Percentiles rank a stretch among this genome's conserved stretches.
Evolutionary conservation across 1,284 basidiomycete species (phyloP).

Genomic region (Ganoderma meredithae): DNA sequence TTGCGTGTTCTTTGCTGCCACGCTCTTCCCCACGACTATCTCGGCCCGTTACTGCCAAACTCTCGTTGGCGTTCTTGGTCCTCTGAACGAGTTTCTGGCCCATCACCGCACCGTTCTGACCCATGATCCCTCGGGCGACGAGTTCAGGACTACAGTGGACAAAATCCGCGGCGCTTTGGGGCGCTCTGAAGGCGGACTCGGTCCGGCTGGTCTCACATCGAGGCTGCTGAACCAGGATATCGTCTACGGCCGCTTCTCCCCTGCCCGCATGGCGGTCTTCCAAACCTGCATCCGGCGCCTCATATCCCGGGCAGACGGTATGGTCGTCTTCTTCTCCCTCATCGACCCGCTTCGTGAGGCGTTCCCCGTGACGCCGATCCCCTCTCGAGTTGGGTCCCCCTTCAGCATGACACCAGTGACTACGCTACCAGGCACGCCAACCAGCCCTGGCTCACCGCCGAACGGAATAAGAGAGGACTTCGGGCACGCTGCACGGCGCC

Average conservation of each 20-base stretch:
- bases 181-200: constrained; percentile 62
- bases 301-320: constrained; percentile 67
- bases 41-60: constrained; percentile 68
- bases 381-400: constrained; percentile 52
- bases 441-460: constrained; percentile 14
- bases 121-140: constrained; percentile 51
- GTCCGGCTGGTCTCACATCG: constrained; percentile 59
- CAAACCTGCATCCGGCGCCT: constrained; percentile 60
- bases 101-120: constrained; percentile 58
- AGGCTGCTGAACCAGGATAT: constrained; percentile 70
- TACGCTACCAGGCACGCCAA: constrained; percentile 24
- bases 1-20: constrained; percentile 57
- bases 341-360: constrained; percentile 66
- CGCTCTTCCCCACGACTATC: constrained; percentile 74
- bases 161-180: constrained; percentile 48
- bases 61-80: constrained; percentile 59
- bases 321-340: constrained; percentile 68
- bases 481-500: constrained; percentile 17
- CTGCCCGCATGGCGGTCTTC: constrained; percentile 63
- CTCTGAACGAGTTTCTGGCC: constrained; percentile 56
- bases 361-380: constrained; percentile 61
- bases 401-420: constrained; percentile 20
- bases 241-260: constrained; percentile 68
- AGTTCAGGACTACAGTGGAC: constrained; percentile 50
- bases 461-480: constrained; percentile 17